phyloP scores from a whole-genome alignment of 768 basidiomycete genomes.

The Kondoa subrosea region DNA sequence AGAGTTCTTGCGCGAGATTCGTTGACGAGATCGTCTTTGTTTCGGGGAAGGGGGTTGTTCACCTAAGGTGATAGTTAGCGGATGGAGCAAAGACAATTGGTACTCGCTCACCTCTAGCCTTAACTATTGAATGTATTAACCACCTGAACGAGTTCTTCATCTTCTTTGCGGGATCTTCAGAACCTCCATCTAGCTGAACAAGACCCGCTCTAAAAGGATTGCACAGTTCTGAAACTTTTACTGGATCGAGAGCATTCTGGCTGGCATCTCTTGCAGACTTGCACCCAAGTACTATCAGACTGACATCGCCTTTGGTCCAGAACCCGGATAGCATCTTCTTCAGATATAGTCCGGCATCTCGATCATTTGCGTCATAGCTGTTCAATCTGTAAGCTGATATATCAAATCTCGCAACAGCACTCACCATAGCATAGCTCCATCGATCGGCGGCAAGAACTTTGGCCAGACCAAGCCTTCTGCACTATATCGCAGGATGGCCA shows the following conservation, averaged over 20 bases:
- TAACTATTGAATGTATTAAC: slow-evolving; percentile 50
- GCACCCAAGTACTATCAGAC: slow-evolving; percentile 64
- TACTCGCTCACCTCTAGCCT: slow-evolving; percentile 31
- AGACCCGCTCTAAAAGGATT: slow-evolving; percentile 26
- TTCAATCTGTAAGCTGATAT: too few species aligned
- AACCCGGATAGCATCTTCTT: slow-evolving; percentile 34
- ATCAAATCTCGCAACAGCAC: too few species aligned
- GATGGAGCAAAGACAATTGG: too few species aligned
- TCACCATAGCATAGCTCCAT: slow-evolving; percentile 61
- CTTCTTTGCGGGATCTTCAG: slow-evolving; percentile 48
- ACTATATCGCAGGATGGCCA: slow-evolving; percentile 19
- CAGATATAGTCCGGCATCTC: slow-evolving; percentile 15
- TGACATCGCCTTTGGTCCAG: slow-evolving; percentile 44
- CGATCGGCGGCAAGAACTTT: slow-evolving; percentile 43
- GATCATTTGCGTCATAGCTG: slow-evolving; percentile 25
- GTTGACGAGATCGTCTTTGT: background rate
- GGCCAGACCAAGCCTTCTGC: slow-evolving; percentile 36
- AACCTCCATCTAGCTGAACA: slow-evolving; percentile 30
- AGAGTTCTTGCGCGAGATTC: too few species aligned
- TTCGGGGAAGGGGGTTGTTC: background rate
- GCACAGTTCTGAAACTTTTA: slow-evolving; percentile 19
- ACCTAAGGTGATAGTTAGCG: background rate
- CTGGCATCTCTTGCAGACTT: slow-evolving; percentile 53
- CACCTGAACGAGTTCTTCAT: slow-evolving; percentile 59
- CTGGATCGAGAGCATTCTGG: slow-evolving; percentile 27